phyloP scores from a whole-genome alignment of 768 basidiomycete genomes.

The Xerocomellus amylosporus region DNA sequence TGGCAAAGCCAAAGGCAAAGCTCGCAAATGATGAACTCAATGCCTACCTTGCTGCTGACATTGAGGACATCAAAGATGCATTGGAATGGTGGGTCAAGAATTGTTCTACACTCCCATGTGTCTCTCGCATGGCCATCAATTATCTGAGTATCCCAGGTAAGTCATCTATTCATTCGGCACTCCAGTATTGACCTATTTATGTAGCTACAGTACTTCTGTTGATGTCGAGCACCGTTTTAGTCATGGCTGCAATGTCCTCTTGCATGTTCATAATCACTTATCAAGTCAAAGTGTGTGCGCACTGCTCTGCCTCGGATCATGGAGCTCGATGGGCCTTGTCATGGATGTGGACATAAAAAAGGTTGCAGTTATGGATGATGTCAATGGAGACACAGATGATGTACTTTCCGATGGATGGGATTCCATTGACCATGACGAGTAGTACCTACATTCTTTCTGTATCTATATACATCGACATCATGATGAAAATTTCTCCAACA shows the following conservation, averaged over 20 bases:
- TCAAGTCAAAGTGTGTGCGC: conserved; percentile 25
- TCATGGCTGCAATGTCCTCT: conserved; percentile 25
- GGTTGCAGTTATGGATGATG: not conserved
- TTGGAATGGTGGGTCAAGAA: not conserved
- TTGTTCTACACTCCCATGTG: not conserved
- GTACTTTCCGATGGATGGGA: not conserved
- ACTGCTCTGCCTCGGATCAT: conserved; percentile 34
- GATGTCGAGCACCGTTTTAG: conserved; percentile 33
- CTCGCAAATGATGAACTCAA: not conserved
- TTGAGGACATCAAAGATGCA: not conserved
- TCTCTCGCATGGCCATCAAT: conserved; percentile 2
- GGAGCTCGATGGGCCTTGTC: conserved; percentile 30
- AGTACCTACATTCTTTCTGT: no score
- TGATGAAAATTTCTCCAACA: no score
- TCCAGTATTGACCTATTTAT: not conserved
- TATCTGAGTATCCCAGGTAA: conserved; percentile 3
- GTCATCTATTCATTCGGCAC: not conserved
- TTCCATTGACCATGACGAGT: no score
- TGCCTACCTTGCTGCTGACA: not conserved
- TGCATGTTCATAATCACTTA: conserved; percentile 26
- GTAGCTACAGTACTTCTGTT: conserved; percentile 34
- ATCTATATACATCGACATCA: no score
- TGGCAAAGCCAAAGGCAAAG: not conserved
- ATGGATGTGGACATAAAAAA: conserved; percentile 13
- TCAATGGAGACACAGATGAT: not conserved